Evolutionary conservation across 108 stramenopile genomes (phyloP).

Genomic region (Conticribra weissflogii): DNA sequence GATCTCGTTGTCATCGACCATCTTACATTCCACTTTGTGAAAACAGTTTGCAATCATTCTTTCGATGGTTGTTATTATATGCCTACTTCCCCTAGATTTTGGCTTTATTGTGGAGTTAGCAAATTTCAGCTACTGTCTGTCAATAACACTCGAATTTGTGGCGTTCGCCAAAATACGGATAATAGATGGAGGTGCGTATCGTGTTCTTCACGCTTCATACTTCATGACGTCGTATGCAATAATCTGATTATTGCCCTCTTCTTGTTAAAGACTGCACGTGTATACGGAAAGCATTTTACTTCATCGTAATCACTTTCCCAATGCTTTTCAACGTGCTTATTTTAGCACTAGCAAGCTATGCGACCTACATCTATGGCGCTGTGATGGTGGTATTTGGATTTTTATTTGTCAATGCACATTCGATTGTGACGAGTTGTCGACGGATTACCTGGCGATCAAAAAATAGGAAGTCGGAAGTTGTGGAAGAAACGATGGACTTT

Average conservation of each 20-base stretch:
- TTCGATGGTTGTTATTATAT: slow-evolving; percentile 22
- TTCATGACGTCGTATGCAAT: too few relatives aligned
- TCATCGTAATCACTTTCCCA: slow-evolving; percentile 22
- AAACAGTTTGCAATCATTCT: slow-evolving; percentile 29
- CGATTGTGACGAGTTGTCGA: slow-evolving; percentile 3
- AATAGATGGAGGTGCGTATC: slow-evolving; percentile 27
- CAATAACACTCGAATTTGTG: slow-evolving; percentile 31
- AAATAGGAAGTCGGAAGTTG: too few relatives aligned
- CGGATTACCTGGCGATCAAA: too few relatives aligned
- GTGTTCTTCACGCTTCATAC: too few relatives aligned
- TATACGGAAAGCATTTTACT: slow-evolving; percentile 24
- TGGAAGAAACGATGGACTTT: too few relatives aligned
- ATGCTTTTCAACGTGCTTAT: slow-evolving; percentile 25
- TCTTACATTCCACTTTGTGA: slow-evolving; percentile 13
- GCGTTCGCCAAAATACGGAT: slow-evolving; percentile 32
- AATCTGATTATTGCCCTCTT: neutral
- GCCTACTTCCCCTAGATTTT: slow-evolving; percentile 33
- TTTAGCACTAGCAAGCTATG: slow-evolving; percentile 38
- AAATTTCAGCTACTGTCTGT: slow-evolving; percentile 39
- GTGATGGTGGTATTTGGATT: slow-evolving; percentile 23
- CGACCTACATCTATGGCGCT: slow-evolving; percentile 47
- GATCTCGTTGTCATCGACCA: too few relatives aligned
- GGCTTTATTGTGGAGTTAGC: slow-evolving; percentile 30
- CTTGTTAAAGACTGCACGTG: slow-evolving; percentile 5
- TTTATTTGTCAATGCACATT: slow-evolving; percentile 17